Conservation (phyloP, 2,329 filamentous ascomycete species). For the Fusarium succisae region DNA sequence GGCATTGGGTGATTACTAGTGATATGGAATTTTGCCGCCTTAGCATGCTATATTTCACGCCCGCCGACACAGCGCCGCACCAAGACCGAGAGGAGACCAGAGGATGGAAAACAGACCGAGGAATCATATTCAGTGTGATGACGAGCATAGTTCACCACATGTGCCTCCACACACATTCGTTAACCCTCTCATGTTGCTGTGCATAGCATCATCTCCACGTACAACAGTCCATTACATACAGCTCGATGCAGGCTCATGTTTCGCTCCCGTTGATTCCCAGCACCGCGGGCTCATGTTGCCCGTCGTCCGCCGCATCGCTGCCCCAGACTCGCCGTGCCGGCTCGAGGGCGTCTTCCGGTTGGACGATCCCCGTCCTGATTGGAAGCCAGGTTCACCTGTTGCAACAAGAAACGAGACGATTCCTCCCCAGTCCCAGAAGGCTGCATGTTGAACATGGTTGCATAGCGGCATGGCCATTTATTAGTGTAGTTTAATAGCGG, state of each 20-base stretch:
- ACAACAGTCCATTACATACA: conserved; percentile 15
- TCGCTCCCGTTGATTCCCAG: conserved; percentile 40
- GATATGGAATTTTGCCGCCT: conserved; percentile 20
- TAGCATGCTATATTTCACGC: conserved; percentile 25
- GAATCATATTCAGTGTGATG: not conserved
- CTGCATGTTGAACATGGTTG: conserved; percentile 25
- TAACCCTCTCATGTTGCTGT: not conserved
- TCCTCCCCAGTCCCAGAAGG: conserved; percentile 32
- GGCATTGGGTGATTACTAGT: not conserved
- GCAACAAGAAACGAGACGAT: conserved; percentile 10
- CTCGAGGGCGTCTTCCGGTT: conserved; percentile 38
- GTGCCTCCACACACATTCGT: conserved; percentile 5
- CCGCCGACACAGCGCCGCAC: conserved; percentile 35
- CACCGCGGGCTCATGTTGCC: conserved; percentile 29
- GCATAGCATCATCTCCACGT: conserved; percentile 18
- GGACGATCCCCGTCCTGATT: conserved; percentile 34
- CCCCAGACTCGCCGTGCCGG: conserved; percentile 32
- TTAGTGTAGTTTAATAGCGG: not conserved
- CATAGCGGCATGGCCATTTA: conserved; percentile 1
- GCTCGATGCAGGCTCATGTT: not conserved
- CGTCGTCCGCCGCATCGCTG: conserved; percentile 21
- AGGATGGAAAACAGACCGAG: conserved; percentile 1
- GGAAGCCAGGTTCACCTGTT: conserved; percentile 28
- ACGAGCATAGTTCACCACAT: conserved; percentile 2
- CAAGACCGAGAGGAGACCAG: conserved; percentile 25